phyloP scores from a whole-genome alignment of 331 rosid species.

The Phaseolus coccineus region DNA sequence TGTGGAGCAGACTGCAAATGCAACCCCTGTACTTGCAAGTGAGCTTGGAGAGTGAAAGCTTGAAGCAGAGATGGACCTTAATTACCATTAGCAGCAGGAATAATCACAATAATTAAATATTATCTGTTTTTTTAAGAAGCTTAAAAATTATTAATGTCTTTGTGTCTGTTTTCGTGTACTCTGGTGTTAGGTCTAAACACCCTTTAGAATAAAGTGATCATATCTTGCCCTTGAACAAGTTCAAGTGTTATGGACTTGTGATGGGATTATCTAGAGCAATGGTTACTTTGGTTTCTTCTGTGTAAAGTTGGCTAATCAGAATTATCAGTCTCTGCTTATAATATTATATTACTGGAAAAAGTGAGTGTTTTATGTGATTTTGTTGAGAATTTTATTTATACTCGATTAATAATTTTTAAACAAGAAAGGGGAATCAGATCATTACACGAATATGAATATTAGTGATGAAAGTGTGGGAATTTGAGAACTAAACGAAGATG shows the following conservation, averaged over 20 bases:
- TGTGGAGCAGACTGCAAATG: constrained; percentile 79
- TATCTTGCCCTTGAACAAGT: constrained; percentile 27
- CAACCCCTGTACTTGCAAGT: constrained; percentile 79
- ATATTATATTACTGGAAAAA: background rate
- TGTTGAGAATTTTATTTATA: no score
- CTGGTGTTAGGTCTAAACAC: constrained; percentile 25
- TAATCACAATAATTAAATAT: background rate
- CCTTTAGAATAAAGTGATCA: constrained; percentile 51
- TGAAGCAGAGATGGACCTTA: constrained; percentile 53
- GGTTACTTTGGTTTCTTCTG: constrained; percentile 23
- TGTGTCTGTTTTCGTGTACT: constrained; percentile 6
- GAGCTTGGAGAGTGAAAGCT: constrained; percentile 27
- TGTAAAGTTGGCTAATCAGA: constrained; percentile 28
- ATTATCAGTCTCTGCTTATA: constrained; percentile 44
- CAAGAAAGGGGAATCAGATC: no score
- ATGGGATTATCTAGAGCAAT: constrained; percentile 7
- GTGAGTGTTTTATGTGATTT: no score
- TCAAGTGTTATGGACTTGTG: constrained; percentile 38
- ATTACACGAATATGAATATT: no score
- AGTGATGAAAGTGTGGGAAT: background rate
- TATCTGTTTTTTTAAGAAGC: background rate
- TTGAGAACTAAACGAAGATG: background rate
- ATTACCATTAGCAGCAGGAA: constrained; percentile 14
- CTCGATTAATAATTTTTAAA: no score
- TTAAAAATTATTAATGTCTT: background rate